Conservation (phyloP, 768 basidiomycete genomes). For the Mycena alexandri region DNA sequence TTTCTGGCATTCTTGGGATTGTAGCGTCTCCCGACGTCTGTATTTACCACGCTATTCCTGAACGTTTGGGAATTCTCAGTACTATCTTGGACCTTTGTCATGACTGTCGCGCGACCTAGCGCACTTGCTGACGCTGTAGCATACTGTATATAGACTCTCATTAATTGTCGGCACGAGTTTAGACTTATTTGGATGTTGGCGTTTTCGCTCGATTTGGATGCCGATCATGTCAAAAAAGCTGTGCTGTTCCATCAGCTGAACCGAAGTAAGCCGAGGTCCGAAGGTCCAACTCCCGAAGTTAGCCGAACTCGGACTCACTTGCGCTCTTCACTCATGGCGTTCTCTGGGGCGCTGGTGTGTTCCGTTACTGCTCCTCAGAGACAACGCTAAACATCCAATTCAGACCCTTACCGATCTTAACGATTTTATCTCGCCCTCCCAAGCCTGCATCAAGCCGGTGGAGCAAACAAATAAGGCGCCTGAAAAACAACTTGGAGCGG, state of each 20-base stretch:
- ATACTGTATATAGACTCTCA: constrained; percentile 4
- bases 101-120: too few species aligned
- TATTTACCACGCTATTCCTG: too few species aligned
- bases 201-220: constrained; percentile 3
- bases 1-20: neutral
- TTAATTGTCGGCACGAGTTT: neutral
- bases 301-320: neutral
- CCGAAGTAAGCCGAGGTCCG: neutral
- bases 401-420: constrained; percentile 95
- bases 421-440: constrained; percentile 96
- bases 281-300: neutral
- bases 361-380: constrained; percentile 7
- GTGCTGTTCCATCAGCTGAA: too few species aligned
- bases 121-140: neutral
- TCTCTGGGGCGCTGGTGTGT: constrained; percentile 88
- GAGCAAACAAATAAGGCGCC: constrained; percentile 54
- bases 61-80: too few species aligned
- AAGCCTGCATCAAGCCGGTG: constrained; percentile 98
- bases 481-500: constrained; percentile 50
- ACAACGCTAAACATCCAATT: constrained; percentile 26
- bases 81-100: too few species aligned
- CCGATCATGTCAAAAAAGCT: neutral
- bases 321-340: constrained; percentile 67
- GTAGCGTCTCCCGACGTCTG: neutral
- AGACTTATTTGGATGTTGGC: constrained; percentile 3